Percentiles rank a stretch among this genome's conserved stretches.
phyloP scores from a whole-genome alignment of 352 stramenopile species.

The Phytophthora pinifolia region DNA sequence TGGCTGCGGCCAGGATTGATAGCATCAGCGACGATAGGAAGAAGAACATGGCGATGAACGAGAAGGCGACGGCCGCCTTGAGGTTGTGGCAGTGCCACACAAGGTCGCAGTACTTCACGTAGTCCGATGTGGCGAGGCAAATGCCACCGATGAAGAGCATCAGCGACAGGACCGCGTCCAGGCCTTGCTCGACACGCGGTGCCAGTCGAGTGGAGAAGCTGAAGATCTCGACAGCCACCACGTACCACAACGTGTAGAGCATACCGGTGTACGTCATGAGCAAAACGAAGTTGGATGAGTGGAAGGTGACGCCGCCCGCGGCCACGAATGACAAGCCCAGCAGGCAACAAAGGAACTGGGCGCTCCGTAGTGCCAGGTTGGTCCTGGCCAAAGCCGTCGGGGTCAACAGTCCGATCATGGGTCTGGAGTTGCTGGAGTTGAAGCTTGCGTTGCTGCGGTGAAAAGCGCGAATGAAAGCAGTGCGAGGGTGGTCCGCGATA shows the following conservation, averaged over 20 bases:
- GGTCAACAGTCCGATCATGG: constrained; percentile 24
- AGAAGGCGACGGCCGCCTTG: constrained; percentile 48
- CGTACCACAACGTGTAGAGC: constrained; percentile 55
- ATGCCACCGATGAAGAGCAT: constrained; percentile 58
- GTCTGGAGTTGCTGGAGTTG: not conserved
- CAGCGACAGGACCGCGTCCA: constrained; percentile 40
- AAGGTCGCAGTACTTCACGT: constrained; percentile 40
- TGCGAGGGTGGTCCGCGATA: not conserved
- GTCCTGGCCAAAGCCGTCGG: constrained; percentile 17
- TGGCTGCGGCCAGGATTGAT: constrained; percentile 30
- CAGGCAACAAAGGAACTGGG: constrained; percentile 55
- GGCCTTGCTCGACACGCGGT: constrained; percentile 21
- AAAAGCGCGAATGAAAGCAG: constrained; percentile 16
- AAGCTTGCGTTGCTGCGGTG: not conserved
- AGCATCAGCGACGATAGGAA: constrained; percentile 42
- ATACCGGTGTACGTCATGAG: constrained; percentile 63
- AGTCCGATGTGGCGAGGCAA: constrained; percentile 49
- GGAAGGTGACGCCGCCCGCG: constrained; percentile 34
- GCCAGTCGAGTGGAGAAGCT: constrained; percentile 22
- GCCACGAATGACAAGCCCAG: constrained; percentile 44
- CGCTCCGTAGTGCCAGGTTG: constrained; percentile 24
- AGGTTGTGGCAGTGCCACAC: constrained; percentile 54
- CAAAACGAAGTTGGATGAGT: constrained; percentile 50
- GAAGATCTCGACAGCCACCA: constrained; percentile 48
- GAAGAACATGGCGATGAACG: constrained; percentile 50